These are phyloP conservation scores for Hyaloscypha variabilis DNA, from an alignment of 495 filamentous ascomycete species.

Conservation along the genomic window DNA sequence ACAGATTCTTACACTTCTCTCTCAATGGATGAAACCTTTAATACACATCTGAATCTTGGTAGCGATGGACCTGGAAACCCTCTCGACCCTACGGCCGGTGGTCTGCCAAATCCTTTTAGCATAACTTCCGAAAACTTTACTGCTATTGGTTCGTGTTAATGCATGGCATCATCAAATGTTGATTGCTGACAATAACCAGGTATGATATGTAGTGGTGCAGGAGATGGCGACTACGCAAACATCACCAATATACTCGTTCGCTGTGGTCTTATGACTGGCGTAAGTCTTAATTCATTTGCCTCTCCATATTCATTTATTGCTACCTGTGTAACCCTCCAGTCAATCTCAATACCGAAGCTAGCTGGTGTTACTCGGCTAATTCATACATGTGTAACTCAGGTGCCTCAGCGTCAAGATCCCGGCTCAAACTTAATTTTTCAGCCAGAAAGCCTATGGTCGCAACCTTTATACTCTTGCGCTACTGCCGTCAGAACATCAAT, in stretches of 20 bases:
- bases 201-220: slow-evolving; percentile 33
- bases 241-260: slow-evolving; percentile 40
- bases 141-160: slow-evolving; percentile 30
- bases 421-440: slow-evolving; percentile 35
- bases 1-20: too few species aligned
- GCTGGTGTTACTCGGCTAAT: too few species aligned
- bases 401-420: slow-evolving; percentile 33
- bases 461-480: slow-evolving; percentile 46
- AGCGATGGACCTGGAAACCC: not conserved
- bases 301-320: too few species aligned
- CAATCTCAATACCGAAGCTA: too few species aligned
- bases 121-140: slow-evolving; percentile 27
- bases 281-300: slow-evolving; percentile 8
- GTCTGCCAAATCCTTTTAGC: slow-evolving; percentile 35
- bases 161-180: not conserved
- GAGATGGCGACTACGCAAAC: slow-evolving; percentile 37
- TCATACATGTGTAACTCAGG: too few species aligned
- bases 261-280: slow-evolving; percentile 43
- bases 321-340: too few species aligned
- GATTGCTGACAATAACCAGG: slow-evolving; percentile 14
- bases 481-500: slow-evolving; percentile 41
- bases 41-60: too few species aligned
- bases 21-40: too few species aligned
- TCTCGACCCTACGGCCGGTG: not conserved
- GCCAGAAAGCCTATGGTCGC: slow-evolving; percentile 38